Percentiles rank a stretch among this genome's conserved stretches.
Conservation (phyloP, 1,139 yeast genomes). For the Candida anutae region DNA sequence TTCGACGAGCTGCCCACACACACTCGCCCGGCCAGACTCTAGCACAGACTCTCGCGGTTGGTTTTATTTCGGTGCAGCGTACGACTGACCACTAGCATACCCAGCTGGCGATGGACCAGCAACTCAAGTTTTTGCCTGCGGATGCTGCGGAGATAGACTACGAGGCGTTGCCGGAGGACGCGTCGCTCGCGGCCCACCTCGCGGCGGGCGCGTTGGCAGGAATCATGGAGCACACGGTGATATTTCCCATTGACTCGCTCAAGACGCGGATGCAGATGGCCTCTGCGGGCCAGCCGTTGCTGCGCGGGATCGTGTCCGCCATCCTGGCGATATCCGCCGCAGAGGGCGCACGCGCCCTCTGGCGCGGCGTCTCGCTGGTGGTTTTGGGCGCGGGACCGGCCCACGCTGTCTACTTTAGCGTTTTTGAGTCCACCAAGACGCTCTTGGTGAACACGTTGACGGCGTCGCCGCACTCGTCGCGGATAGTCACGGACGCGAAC, state of each 20-base stretch:
- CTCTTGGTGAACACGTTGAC: slow-evolving; percentile 37
- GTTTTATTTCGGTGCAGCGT: too few relatives aligned
- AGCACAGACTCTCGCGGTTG: too few relatives aligned
- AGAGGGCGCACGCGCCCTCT: slow-evolving; percentile 86
- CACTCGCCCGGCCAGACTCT: too few relatives aligned
- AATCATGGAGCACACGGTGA: slow-evolving; percentile 93
- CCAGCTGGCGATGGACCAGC: slow-evolving; percentile 11
- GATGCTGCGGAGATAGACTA: slow-evolving; percentile 61
- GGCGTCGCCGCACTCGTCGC: slow-evolving; percentile 21
- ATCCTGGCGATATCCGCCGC: slow-evolving; percentile 70
- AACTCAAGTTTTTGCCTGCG: slow-evolving; percentile 9
- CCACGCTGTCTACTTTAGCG: slow-evolving; percentile 95
- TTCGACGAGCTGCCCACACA: too few relatives aligned
- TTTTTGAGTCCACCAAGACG: slow-evolving; percentile 81
- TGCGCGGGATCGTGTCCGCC: slow-evolving; percentile 44
- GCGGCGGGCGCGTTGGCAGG: slow-evolving; percentile 97
- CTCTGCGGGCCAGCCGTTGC: slow-evolving; percentile 24
- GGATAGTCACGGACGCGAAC: slow-evolving; percentile 52
- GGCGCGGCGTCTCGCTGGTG: slow-evolving; percentile 94
- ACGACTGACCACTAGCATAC: too few relatives aligned
- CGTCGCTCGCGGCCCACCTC: slow-evolving; percentile 76
- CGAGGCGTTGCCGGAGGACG: slow-evolving; percentile 85
- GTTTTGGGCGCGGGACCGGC: slow-evolving; percentile 99
- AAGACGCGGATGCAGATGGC: slow-evolving; percentile 93
- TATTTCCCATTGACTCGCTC: slow-evolving; percentile 94